phyloP scores from a whole-genome alignment of 805 yeast genomes.

The Metschnikowia cerradonensis region DNA sequence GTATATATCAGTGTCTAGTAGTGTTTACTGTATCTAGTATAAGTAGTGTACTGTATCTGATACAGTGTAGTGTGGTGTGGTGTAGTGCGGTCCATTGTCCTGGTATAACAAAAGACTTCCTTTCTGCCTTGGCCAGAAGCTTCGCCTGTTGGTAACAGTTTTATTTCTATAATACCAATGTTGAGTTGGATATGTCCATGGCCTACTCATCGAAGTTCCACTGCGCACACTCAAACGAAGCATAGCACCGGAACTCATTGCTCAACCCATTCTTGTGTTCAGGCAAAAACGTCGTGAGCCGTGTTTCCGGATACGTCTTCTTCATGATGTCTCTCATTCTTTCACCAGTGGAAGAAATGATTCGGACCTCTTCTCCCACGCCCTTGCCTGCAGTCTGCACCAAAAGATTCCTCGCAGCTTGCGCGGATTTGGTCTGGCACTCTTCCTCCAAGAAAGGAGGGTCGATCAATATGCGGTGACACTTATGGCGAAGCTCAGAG shows the following conservation, averaged over 20 bases:
- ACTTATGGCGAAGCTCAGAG: conserved; percentile 50
- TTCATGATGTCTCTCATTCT: conserved; percentile 68
- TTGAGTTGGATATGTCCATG: not conserved
- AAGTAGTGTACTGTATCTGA: too few relatives aligned
- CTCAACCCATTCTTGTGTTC: conserved; percentile 82
- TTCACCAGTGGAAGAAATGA: conserved; percentile 86
- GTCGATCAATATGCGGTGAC: conserved; percentile 72
- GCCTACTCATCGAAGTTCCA: conserved; percentile 53
- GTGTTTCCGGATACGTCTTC: conserved; percentile 59
- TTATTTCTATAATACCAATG: too few relatives aligned
- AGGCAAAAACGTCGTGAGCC: conserved; percentile 66
- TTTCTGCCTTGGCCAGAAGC: too few relatives aligned
- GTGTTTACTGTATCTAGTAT: too few relatives aligned
- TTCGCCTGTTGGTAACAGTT: too few relatives aligned
- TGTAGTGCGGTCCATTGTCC: too few relatives aligned
- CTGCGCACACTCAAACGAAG: conserved; percentile 61
- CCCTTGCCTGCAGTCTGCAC: conserved; percentile 38
- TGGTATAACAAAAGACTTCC: too few relatives aligned
- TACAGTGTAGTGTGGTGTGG: too few relatives aligned
- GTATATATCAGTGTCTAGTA: too few relatives aligned
- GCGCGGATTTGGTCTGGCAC: conserved; percentile 65
- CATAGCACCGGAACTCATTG: conserved; percentile 85
- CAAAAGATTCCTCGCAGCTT: conserved; percentile 55
- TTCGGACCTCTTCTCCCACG: conserved; percentile 43
- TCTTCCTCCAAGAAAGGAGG: conserved; percentile 84